Evolutionary conservation across 2,329 filamentous ascomycete species (phyloP), one percentile per base, ranked within the genome.

Genomic region (Calonectria hongkongensis): DNA sequence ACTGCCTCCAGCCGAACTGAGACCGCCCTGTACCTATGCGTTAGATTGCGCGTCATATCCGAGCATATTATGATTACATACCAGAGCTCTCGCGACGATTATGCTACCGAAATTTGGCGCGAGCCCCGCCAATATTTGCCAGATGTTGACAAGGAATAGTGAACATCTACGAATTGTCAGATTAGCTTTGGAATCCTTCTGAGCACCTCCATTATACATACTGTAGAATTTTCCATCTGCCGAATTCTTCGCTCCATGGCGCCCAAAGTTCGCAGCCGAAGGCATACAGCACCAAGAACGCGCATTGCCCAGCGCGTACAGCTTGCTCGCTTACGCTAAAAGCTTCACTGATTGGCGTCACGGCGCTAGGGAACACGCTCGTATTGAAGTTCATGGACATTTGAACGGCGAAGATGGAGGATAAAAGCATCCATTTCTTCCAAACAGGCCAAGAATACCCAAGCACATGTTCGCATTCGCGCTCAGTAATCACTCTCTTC

Each of bases 321-420:
- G 51, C 51, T 21, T 58, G 51, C 10, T 58, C 51, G 18, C 51
- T 21, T 16, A 58, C 51, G 18, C 6, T 2, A 25, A 58, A 58
- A 2, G 30, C 51, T 39, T 58, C 51, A 9, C 51, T 86, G 64
- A 95, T 93, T 27, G 92, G 92, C 2, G 80, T 79, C 33, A 93
- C 84, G 62, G 89, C 92, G 76, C 94, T 94, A 47, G 92, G 93
- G 83, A 94, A 94, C 8, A 94, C 86, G 67, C 90, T 92, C 9
- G 92, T 93, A 84, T 94, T 94, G 87, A 94, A 93, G 85, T 94
- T 94, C 92, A 94, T 94, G 12, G 92, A 94, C 9, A 91, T 89
- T 80, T 94, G 92, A 7, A 94, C 92, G 71, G 92, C 84, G 85
- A 94, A 94, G 81, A 94, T 93, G 81, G 94, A 87, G 16, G 87